Conservation (phyloP, 2,329 filamentous ascomycete species). For the Ophiostoma triangulosporum region DNA sequence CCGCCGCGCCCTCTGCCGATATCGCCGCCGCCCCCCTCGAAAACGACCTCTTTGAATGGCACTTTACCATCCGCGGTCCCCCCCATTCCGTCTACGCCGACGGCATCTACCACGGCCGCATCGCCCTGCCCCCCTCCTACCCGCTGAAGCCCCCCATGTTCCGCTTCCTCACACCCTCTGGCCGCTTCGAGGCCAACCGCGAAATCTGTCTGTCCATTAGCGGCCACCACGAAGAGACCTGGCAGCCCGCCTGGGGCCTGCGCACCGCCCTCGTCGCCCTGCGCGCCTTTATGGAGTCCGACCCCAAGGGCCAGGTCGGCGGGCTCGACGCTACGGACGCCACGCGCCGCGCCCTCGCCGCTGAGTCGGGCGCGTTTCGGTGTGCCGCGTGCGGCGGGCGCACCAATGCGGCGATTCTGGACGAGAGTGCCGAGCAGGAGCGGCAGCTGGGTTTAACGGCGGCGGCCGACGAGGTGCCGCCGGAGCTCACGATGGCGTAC, state of each 20-base stretch:
- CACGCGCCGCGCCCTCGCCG: constrained; percentile 56
- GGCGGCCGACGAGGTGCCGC: constrained; percentile 25
- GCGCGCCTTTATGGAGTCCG: constrained; percentile 85
- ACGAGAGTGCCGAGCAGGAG: constrained; percentile 50
- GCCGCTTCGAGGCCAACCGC: constrained; percentile 88
- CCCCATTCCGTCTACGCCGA: constrained; percentile 64
- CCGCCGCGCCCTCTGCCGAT: constrained; percentile 65
- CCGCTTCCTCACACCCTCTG: constrained; percentile 83
- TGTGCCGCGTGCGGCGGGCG: constrained; percentile 55
- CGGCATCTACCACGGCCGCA: constrained; percentile 91
- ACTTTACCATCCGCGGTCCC: constrained; percentile 90
- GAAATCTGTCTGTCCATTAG: constrained; percentile 93
- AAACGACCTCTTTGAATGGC: constrained; percentile 91
- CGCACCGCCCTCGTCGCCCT: constrained; percentile 73
- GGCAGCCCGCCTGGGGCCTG: constrained; percentile 97
- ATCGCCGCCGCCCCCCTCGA: constrained; percentile 79
- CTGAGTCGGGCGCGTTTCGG: constrained; percentile 48
- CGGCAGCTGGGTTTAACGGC: constrained; percentile 19
- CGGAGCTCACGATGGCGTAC: constrained; percentile 53
- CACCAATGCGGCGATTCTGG: constrained; percentile 60
- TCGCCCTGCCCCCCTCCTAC: constrained; percentile 78
- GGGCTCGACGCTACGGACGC: constrained; percentile 65
- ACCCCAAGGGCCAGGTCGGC: constrained; percentile 76
- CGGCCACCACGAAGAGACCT: constrained; percentile 94
- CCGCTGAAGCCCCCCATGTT: constrained; percentile 89